Evolutionary conservation across 169 alveolate species (phyloP).

Genomic region (Plasmodium malariae): DNA sequence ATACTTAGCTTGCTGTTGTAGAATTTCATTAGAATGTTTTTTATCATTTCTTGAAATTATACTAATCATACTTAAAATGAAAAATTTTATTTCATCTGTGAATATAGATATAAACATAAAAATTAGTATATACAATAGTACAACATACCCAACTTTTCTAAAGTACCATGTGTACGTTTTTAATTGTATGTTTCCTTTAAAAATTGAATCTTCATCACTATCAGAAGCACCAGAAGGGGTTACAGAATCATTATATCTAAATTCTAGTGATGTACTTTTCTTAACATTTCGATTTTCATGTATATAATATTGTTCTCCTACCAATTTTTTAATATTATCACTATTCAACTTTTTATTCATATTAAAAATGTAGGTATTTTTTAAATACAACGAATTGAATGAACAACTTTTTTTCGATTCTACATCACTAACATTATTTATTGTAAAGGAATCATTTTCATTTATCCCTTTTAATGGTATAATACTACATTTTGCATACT

Average conservation of each 20-base stretch:
- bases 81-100: conserved; percentile 66
- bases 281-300: neutral
- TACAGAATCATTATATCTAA: neutral
- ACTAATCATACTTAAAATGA: conserved; percentile 53
- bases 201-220: conserved; percentile 28
- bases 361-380: conserved; percentile 2
- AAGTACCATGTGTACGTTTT: conserved; percentile 40
- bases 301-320: neutral
- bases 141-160: conserved; percentile 23
- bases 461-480: neutral
- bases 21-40: conserved; percentile 24
- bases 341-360: neutral
- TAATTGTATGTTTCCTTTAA: conserved; percentile 32
- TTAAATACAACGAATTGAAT: neutral
- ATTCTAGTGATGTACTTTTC: conserved; percentile 3
- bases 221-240: neutral
- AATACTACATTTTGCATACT: neutral
- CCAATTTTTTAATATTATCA: neutral
- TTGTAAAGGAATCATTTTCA: conserved; percentile 9
- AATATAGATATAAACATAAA: conserved; percentile 49
- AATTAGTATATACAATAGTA: conserved; percentile 25
- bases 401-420: neutral
- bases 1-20: conserved; percentile 27
- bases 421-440: neutral
- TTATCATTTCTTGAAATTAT: conserved; percentile 49